Evolutionary conservation across 805 yeast genomes (phyloP).

Genomic region (Ogataea siamensis): DNA sequence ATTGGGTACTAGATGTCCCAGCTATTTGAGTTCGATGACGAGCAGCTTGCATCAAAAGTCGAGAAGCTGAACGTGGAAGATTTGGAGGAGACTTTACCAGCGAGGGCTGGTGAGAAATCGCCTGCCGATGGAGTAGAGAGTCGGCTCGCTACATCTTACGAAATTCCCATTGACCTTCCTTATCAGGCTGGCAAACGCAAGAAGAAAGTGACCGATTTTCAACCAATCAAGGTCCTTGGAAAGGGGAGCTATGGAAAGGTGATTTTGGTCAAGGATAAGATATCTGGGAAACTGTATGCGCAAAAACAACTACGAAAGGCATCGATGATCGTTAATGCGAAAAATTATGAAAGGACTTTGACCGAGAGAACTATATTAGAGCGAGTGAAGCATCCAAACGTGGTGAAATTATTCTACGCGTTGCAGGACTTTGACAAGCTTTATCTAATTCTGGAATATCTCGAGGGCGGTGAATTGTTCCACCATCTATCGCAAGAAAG

Average conservation of each 20-base stretch:
- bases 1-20: constrained; percentile 21
- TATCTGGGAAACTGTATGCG: constrained; percentile 68
- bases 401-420: constrained; percentile 79
- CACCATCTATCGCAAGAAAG: constrained; percentile 52
- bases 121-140: constrained; percentile 4
- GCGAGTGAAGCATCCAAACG: constrained; percentile 71
- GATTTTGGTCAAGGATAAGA: constrained; percentile 63
- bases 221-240: constrained; percentile 74
- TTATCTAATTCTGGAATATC: constrained; percentile 72
- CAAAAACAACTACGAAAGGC: constrained; percentile 86
- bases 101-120: not conserved
- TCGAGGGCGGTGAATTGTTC: constrained; percentile 86
- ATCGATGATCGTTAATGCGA: constrained; percentile 57
- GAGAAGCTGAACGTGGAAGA: constrained; percentile 8
- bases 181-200: constrained; percentile 25
- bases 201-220: constrained; percentile 53
- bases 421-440: constrained; percentile 77
- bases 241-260: constrained; percentile 91
- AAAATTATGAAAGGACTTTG: constrained; percentile 71
- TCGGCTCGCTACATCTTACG: constrained; percentile 35
- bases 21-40: constrained; percentile 32
- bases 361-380: constrained; percentile 76
- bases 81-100: constrained; percentile 1
- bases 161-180: constrained; percentile 15
- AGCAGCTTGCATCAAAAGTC: constrained; percentile 17